Percentiles rank a stretch among this genome's conserved stretches.
Evolutionary conservation across 495 filamentous ascomycete genomes (phyloP).

Genomic region (Penicillium cataractarum): DNA sequence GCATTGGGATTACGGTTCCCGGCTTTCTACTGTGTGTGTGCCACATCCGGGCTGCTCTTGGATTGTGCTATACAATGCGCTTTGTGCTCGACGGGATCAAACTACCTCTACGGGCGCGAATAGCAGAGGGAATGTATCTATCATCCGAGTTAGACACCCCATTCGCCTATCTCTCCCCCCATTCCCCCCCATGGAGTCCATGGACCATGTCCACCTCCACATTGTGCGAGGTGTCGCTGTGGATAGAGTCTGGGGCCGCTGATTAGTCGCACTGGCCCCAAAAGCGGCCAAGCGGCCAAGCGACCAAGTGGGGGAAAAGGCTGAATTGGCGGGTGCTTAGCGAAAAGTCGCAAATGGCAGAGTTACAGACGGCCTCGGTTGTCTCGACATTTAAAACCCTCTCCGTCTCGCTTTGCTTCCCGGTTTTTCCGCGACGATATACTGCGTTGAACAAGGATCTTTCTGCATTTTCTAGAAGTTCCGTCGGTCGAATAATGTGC

Average conservation of each 20-base stretch:
- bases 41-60: not conserved
- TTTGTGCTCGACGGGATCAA: constrained; percentile 4
- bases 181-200: too few relatives aligned
- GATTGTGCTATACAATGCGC: not conserved
- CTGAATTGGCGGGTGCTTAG: constrained; percentile 16
- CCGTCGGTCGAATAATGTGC: not conserved
- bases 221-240: constrained; percentile 9
- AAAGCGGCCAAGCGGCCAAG: constrained; percentile 6
- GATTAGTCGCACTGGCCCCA: not conserved
- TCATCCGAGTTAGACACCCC: not conserved
- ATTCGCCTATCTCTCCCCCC: not conserved
- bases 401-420: not conserved
- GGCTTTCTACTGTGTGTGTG: not conserved
- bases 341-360: constrained; percentile 11
- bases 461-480: too few relatives aligned
- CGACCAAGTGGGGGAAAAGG: constrained; percentile 10
- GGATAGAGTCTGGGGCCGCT: not conserved
- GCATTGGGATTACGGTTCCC: constrained; percentile 18
- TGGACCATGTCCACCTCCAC: constrained; percentile 8
- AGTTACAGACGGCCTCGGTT: constrained; percentile 1
- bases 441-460: not conserved
- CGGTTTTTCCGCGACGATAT: not conserved
- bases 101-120: constrained; percentile 11
- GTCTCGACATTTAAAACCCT: constrained; percentile 1
- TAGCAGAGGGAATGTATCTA: not conserved